Conservation (phyloP, 73 alveolate genomes). For the Blepharisma japonicum region DNA sequence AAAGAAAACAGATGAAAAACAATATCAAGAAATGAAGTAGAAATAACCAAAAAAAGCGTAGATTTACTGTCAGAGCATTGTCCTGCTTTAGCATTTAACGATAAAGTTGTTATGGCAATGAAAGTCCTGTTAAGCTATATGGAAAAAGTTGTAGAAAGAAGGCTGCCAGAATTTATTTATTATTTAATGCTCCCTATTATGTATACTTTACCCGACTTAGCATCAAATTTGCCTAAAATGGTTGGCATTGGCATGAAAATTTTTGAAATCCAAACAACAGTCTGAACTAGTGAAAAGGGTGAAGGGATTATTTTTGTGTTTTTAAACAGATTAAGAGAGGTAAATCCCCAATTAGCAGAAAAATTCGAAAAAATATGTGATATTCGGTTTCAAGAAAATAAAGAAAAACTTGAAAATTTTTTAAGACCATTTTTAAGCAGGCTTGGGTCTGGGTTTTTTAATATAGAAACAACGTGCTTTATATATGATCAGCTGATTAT, state of each 20-base stretch:
- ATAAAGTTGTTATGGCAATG: conserved; percentile 18
- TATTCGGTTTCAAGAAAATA: conserved; percentile 1
- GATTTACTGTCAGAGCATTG: conserved; percentile 25
- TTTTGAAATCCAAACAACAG: conserved; percentile 10
- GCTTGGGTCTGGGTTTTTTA: background rate
- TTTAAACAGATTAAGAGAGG: background rate
- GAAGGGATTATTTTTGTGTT: background rate
- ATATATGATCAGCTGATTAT: conserved; percentile 12
- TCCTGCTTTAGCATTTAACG: background rate
- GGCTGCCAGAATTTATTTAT: conserved; percentile 24
- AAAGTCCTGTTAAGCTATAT: conserved; percentile 23
- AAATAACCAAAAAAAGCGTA: conserved; percentile 22
- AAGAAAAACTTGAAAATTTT: conserved; percentile 12
- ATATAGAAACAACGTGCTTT: conserved; percentile 21
- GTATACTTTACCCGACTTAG: conserved; percentile 3
- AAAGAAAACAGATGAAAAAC: conserved; percentile 22
- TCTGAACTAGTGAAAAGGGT: background rate
- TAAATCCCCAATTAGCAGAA: background rate
- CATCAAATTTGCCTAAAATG: conserved; percentile 2
- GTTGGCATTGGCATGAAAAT: conserved; percentile 12
- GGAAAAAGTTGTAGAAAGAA: conserved; percentile 19
- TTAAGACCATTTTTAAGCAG: conserved; percentile 4
- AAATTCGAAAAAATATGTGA: background rate
- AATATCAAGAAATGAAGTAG: background rate
- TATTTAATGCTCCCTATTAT: conserved; percentile 14